Conservation (phyloP, 768 basidiomycete genomes). For the Leccinum ochraceum region DNA sequence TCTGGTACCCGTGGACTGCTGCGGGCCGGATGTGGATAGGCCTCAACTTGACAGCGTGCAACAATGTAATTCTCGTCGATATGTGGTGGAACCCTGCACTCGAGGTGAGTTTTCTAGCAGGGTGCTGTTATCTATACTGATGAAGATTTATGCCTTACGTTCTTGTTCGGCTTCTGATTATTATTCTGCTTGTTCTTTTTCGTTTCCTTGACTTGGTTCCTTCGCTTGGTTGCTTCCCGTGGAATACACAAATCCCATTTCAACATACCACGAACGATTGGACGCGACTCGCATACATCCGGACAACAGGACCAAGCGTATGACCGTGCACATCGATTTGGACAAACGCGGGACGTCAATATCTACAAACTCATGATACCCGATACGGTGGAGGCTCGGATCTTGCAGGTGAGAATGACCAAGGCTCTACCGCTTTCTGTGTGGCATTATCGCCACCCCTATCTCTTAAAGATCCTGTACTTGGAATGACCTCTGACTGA, state of each 20-base stretch:
- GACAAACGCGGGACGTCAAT: slow-evolving; percentile 83
- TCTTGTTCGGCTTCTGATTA: background rate
- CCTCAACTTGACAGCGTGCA: slow-evolving; percentile 89
- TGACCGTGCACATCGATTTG: slow-evolving; percentile 87
- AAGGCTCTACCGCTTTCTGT: background rate
- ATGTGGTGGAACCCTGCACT: slow-evolving; percentile 95
- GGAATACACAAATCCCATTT: background rate
- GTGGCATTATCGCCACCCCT: background rate
- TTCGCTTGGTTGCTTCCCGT: background rate
- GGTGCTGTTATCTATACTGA: slow-evolving; percentile 12
- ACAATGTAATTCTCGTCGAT: slow-evolving; percentile 91
- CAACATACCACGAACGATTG: slow-evolving; percentile 1
- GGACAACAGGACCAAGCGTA: slow-evolving; percentile 81
- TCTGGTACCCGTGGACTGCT: background rate
- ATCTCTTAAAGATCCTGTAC: background rate
- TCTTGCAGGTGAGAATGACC: slow-evolving; percentile 54
- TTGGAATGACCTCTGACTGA: slow-evolving; percentile 5
- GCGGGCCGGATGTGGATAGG: slow-evolving; percentile 42
- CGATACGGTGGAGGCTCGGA: slow-evolving; percentile 85
- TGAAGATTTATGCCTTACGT: slow-evolving; percentile 1
- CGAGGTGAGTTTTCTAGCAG: slow-evolving; percentile 49
- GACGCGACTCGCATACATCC: background rate
- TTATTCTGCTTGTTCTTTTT: background rate
- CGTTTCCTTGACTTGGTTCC: background rate
- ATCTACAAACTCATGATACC: slow-evolving; percentile 90